phyloP scores from a whole-genome alignment of 345 rosid species.

The Salix arbutifolia region DNA sequence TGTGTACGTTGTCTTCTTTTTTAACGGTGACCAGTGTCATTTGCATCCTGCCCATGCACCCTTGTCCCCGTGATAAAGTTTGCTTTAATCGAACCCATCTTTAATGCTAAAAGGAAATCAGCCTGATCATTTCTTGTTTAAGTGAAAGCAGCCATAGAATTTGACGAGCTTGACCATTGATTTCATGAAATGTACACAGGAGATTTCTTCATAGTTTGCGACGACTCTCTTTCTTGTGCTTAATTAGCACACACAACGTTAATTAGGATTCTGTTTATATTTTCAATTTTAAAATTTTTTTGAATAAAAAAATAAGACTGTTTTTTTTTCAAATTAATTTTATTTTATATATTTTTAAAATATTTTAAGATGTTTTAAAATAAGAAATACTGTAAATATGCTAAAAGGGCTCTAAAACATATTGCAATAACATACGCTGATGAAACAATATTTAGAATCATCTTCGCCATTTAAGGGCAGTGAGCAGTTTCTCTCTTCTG shows the following conservation, averaged over 20 bases:
- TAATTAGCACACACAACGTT: background rate
- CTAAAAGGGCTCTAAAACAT: no score
- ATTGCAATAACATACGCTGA: background rate
- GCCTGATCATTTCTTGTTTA: background rate
- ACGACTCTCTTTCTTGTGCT: background rate
- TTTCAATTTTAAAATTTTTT: no score
- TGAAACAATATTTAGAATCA: background rate
- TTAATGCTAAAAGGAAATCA: background rate
- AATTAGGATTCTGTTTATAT: no score
- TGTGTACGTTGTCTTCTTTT: background rate
- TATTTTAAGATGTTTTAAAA: no score
- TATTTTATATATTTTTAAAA: no score
- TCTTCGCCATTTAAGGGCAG: slow-evolving; percentile 14
- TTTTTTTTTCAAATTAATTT: no score
- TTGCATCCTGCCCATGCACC: background rate
- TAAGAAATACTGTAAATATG: no score
- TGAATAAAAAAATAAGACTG: no score
- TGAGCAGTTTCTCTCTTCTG: slow-evolving; percentile 1
- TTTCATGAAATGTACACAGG: background rate
- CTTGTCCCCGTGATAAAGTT: background rate
- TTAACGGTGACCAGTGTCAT: background rate
- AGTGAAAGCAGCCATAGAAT: background rate
- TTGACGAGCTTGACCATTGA: background rate
- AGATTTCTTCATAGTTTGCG: background rate
- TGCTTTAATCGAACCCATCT: background rate